Evolutionary conservation across 352 stramenopile species (phyloP).

Genomic region (Elongisporangium undulatum): DNA sequence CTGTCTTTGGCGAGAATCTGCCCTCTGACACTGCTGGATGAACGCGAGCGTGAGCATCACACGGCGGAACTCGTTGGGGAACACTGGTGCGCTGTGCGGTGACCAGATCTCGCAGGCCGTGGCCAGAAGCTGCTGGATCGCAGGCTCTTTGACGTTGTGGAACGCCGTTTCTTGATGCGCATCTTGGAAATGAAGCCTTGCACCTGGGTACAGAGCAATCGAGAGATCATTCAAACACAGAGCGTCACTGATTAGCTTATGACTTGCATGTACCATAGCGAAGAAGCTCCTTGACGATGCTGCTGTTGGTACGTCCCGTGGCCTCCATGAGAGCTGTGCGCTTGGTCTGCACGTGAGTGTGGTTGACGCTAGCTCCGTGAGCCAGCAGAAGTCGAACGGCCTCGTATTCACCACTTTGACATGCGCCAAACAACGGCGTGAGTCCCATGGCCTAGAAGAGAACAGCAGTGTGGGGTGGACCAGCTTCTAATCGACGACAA

Average conservation of each 20-base stretch:
- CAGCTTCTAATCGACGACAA: neutral
- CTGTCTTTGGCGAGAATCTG: constrained; percentile 9
- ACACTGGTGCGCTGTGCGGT: constrained; percentile 28
- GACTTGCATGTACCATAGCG: constrained; percentile 38
- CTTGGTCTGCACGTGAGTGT: constrained; percentile 43
- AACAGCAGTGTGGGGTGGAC: neutral
- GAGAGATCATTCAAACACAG: neutral
- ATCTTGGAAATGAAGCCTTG: constrained; percentile 34
- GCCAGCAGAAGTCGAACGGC: constrained; percentile 42
- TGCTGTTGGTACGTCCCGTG: constrained; percentile 21
- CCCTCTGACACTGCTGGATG: constrained; percentile 30
- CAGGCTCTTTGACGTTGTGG: constrained; percentile 30
- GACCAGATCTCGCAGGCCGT: constrained; percentile 34
- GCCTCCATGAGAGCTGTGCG: constrained; percentile 66
- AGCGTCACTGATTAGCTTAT: neutral
- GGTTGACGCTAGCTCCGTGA: constrained; percentile 41
- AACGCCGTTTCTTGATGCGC: constrained; percentile 41
- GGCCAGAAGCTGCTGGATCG: constrained; percentile 24
- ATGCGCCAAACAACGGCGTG: constrained; percentile 53
- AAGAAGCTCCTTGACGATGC: constrained; percentile 49
- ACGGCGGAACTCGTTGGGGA: constrained; percentile 39
- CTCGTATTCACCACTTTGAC: constrained; percentile 39
- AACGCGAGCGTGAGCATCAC: constrained; percentile 32
- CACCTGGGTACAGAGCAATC: constrained; percentile 18
- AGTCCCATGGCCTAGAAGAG: constrained; percentile 54